These are phyloP conservation scores for Syzygium jambos DNA, from an alignment of 345 rosid species.

Conservation along the genomic window DNA sequence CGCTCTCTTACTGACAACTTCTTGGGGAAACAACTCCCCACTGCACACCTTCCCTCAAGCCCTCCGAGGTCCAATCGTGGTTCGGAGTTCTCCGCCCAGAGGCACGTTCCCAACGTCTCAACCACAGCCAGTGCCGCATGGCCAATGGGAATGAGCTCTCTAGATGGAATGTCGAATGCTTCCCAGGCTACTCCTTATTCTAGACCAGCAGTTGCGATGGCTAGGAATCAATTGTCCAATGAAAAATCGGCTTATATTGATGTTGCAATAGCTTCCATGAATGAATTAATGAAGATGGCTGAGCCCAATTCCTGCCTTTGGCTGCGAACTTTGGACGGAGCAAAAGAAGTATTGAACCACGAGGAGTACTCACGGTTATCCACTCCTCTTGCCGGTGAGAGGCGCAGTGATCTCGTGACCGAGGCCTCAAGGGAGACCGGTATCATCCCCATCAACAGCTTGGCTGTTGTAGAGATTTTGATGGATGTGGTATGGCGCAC, in stretches of 20 bases:
- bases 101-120: neutral
- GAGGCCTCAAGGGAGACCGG: slow-evolving; percentile 61
- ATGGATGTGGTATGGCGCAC: slow-evolving; percentile 60
- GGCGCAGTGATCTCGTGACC: slow-evolving; percentile 17
- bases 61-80: slow-evolving; percentile 17
- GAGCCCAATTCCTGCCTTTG: slow-evolving; percentile 39
- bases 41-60: slow-evolving; percentile 16
- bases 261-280: slow-evolving; percentile 52
- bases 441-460: slow-evolving; percentile 36
- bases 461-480: slow-evolving; percentile 47
- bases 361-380: slow-evolving; percentile 45
- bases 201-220: slow-evolving; percentile 17
- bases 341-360: slow-evolving; percentile 32
- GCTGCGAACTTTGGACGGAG: slow-evolving; percentile 35
- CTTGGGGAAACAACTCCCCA: slow-evolving; percentile 38
- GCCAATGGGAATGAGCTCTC: neutral
- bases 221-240: slow-evolving; percentile 17
- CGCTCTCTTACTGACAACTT: slow-evolving; percentile 43
- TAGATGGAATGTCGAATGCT: neutral
- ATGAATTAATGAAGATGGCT: slow-evolving; percentile 49
- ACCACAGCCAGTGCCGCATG: neutral
- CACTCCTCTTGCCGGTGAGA: slow-evolving; percentile 20
- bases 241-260: slow-evolving; percentile 35
- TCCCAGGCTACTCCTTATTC: neutral
- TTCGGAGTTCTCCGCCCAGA: neutral